Conservation (phyloP, 169 alveolate genomes). For the Plasmodium malariae region DNA sequence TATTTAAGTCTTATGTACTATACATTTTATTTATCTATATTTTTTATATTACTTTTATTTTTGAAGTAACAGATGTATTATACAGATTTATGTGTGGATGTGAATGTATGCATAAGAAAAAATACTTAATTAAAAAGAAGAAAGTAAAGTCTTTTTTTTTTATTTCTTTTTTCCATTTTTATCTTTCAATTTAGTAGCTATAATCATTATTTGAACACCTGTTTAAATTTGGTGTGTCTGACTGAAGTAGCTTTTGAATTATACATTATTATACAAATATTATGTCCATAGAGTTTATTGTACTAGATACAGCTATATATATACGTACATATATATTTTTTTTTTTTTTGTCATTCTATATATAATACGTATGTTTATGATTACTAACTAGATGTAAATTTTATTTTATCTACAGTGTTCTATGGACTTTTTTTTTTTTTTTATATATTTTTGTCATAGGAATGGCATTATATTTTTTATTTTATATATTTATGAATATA, state of each 20-base stretch:
- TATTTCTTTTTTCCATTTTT: too few relatives aligned
- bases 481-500: too few relatives aligned
- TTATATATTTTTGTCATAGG: too few relatives aligned
- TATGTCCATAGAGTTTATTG: not conserved
- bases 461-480: too few relatives aligned
- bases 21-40: not conserved
- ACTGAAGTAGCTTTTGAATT: not conserved
- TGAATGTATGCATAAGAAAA: not conserved
- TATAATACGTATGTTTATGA: not conserved
- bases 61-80: too few relatives aligned
- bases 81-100: too few relatives aligned
- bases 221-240: not conserved
- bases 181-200: not conserved
- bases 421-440: too few relatives aligned
- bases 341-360: not conserved
- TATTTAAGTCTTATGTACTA: not conserved
- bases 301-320: not conserved
- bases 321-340: not conserved
- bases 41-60: too few relatives aligned
- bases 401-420: not conserved
- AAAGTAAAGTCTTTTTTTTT: too few relatives aligned
- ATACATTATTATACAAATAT: not conserved
- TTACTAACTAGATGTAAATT: not conserved
- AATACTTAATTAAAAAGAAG: not conserved
- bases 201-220: not conserved